Evolutionary conservation across 192 early-diverging fungal genomes (phyloP), one percentile per base, ranked within the genome.

Genomic region (Mortierella alpina): DNA sequence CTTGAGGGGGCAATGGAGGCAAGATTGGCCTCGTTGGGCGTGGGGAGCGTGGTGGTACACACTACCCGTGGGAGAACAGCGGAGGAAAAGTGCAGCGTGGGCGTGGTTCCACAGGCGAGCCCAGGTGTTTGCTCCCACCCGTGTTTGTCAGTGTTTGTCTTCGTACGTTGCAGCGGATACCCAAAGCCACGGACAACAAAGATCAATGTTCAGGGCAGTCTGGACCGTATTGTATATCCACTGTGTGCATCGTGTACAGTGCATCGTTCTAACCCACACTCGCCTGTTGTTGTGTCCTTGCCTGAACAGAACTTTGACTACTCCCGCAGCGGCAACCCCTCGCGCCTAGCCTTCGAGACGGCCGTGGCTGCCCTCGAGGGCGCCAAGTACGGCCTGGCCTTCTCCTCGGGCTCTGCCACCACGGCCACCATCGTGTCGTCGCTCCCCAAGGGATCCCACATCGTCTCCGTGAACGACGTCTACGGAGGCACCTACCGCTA

Each of bases 331-430:
- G 91, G 90, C 72, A 95, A 95, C 74, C 95, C 95, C 31, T 94
- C 92, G 59, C 89, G 94, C 47, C 69, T 84, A 8, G 84, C 86
- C 78, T 92, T 94, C 67, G 95, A 95, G 88, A 86, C 83, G 14
- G 96, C 98, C 45, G 90, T 99, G 18, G 97, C 97, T 4, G 91
- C 96, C 31, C 87, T 99, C 54, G 97, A 99, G 87, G 86, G 91
- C 67, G 98, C 82, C 67, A 93, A 96, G 87, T 88, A 96, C 82
- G 96, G 91, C 55, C 83, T 94, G 64, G 94, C 93, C 45, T 96
- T 95, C 75, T 84, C 93, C 10, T 95, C 93, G 41, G 95, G 95
- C 18, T 95, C 93, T n/a, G 90, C 93, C 8, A 88, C 90, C 49
- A 96, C 95, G n/a, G 91, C 94, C 12, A 92, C 94, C 23, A 85